Base-by-base conservation (phyloP, 148 eudicot genomes). In the Heliamphora exappendiculata region DNA sequence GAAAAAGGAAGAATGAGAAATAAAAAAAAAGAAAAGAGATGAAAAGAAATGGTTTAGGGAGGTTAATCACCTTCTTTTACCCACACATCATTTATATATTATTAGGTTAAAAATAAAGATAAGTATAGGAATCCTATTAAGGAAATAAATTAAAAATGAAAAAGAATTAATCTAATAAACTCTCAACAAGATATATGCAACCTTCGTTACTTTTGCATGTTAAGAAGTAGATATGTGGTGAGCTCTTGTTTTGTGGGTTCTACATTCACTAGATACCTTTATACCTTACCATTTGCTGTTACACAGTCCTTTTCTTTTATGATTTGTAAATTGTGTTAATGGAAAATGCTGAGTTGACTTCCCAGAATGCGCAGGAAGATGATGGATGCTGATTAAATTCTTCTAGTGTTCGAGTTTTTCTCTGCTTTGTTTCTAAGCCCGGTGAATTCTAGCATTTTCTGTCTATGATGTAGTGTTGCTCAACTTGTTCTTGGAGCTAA, bases 341-440 rank as follows among this genome's bases (percentile, higher is more conserved):
- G 3, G 65, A 34, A 60, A 29, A 26, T 11, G 64, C 64, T 59
- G 34, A 24, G 26, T 26, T 33, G n/a, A 31, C 41, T 63, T 63
- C 67, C 42, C 67, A 33, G 36, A 63, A 33, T 34, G 67, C 42
- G 33, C 22, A 17, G 4, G 67, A 14, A 8, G 58, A 19, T 19
- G 42, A 63, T 62, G 42, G 67, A 63, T 63, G 41, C 4, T 62
- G 67, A 62, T 62, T 33, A 62, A 62, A 31, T 63, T 63, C 11
- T 63, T 19, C 24, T 17, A 17, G 31, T 33, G 42, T 34, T n/a
- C 2, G n/a, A 31, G 9, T n/a, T 17, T 33, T 33, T 63, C 11
- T 22, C 3, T 14, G 17, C n/a, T 63, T 63, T 63, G 22, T 33
- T 17, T 33, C n/a, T 33, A 33, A 2, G 39, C 41, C 16, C 2